Evolutionary conservation across 1,139 yeast genomes (phyloP).

Genomic region (Suhomyces coccinellae): DNA sequence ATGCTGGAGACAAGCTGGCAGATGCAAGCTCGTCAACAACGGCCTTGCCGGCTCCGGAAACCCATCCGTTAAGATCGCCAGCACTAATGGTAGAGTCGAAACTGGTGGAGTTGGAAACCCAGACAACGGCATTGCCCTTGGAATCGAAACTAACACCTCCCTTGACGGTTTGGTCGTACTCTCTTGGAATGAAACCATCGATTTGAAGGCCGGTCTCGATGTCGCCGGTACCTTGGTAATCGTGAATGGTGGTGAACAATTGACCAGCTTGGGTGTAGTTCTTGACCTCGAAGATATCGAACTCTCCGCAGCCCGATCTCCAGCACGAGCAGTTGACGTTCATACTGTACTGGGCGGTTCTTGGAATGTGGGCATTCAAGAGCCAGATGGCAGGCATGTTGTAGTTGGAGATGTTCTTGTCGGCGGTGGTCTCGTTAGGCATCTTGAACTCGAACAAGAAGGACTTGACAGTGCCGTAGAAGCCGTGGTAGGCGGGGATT

Average conservation of each 20-base stretch:
- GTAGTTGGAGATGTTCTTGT: constrained; percentile 48
- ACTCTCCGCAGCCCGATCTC: constrained; percentile 95
- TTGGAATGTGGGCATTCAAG: constrained; percentile 89
- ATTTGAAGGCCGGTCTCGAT: constrained; percentile 60
- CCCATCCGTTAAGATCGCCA: constrained; percentile 37
- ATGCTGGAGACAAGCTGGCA: constrained; percentile 22
- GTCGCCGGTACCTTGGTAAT: constrained; percentile 66
- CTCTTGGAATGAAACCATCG: constrained; percentile 58
- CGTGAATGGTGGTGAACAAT: constrained; percentile 68
- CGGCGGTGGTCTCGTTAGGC: constrained; percentile 64
- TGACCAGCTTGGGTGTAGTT: constrained; percentile 52
- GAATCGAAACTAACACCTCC: constrained; percentile 74
- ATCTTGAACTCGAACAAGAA: constrained; percentile 87
- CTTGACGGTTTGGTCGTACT: constrained; percentile 47
- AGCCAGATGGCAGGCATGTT: constrained; percentile 98
- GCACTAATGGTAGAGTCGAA: constrained; percentile 43
- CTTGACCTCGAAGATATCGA: constrained; percentile 79
- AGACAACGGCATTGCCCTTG: constrained; percentile 60
- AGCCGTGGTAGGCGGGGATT: constrained; percentile 93
- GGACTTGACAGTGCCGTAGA: constrained; percentile 74
- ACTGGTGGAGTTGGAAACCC: constrained; percentile 55
- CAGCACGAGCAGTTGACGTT: constrained; percentile 90
- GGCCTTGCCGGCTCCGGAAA: constrained; percentile 25
- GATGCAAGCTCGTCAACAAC: constrained; percentile 27
- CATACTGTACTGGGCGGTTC: constrained; percentile 76